Evolutionary conservation across 805 yeast species (phyloP), one percentile per base, ranked within the genome.

Genomic region (Zygosaccharomyces kombuchaensis): DNA sequence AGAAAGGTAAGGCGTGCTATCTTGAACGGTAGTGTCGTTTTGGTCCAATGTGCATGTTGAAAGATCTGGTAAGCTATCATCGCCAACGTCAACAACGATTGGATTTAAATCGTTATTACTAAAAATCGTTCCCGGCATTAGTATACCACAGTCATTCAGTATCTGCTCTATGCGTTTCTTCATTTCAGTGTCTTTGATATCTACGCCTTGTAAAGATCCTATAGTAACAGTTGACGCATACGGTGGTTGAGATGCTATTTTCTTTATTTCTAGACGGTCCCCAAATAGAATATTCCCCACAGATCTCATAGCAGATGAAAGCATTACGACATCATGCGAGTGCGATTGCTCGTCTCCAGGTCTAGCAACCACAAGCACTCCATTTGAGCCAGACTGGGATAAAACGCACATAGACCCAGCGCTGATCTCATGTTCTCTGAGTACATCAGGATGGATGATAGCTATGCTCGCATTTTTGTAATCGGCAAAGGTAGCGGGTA

Each of bases 111-210:
- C 44, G 21, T 65, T 53, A 9, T 63, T 55, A 4, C 53, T 47
- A 36, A 72, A 63, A 14, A 49, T 52, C 67, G 75, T 66, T 6
- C 84, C 84, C 1, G 88, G 82, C 57, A 77, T 76, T 0, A 84
- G 51, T 7, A 86, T 58, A 0, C 90, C 89, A 25, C 75, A 67
- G 21, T 81, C 82, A 39, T 71, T 66, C 8, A 82, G 51, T 0
- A 71, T 49, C 32, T 74, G 73, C 40, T 68, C 75, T 8, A 79
- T 54, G 0, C 63, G 42, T 34, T 69, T 65, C 39, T 63, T 62
- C 2, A 44, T 36, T 2, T 27, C 36, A 2, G 65, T 50, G 6
- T 51, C 51, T 6, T 56, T 50, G 1, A 62, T 45, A 7, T 45
- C 51, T 3, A 32, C 45, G 0, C 67, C 66, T 12, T 54, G 51